phyloP scores from a whole-genome alignment of 1,284 basidiomycete genomes.

The Taiwanofungus camphoratus region DNA sequence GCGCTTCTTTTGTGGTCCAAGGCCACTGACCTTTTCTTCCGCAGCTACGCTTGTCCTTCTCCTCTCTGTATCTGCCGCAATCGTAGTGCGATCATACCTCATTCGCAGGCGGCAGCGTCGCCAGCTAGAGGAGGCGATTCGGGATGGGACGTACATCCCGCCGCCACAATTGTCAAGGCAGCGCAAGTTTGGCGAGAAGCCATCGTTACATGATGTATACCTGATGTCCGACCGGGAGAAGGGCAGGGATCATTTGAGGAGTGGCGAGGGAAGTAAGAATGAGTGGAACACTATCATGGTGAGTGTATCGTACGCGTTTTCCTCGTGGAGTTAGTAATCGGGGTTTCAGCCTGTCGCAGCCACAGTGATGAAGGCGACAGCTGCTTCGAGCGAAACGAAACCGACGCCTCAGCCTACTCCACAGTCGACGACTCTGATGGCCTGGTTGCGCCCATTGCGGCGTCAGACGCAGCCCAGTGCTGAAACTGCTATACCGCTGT shows the following conservation, averaged over 20 bases:
- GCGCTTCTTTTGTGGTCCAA: not conserved
- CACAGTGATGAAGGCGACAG: not conserved
- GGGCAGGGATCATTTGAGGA: not conserved
- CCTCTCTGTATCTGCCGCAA: constrained; percentile 56
- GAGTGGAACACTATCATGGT: constrained; percentile 17
- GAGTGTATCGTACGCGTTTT: constrained; percentile 4
- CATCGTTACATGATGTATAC: constrained; percentile 19
- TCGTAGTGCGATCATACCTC: constrained; percentile 53
- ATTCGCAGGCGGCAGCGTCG: constrained; percentile 51
- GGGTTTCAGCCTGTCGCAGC: constrained; percentile 1
- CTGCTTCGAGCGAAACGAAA: not conserved
- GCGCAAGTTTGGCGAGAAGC: constrained; percentile 12
- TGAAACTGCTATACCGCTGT: not conserved
- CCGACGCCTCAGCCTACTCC: not conserved
- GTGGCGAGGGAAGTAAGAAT: constrained; percentile 3
- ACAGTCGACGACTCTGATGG: not conserved
- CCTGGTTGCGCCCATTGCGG: not conserved
- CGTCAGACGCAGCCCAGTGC: not conserved
- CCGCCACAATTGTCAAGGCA: constrained; percentile 2
- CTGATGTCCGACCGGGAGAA: constrained; percentile 3
- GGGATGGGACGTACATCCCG: constrained; percentile 52
- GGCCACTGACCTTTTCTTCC: constrained; percentile 10
- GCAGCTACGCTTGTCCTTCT: constrained; percentile 57
- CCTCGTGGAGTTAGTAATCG: not conserved
- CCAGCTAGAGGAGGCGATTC: constrained; percentile 54